Base-by-base conservation (phyloP, 2,329 filamentous ascomycete genomes). In the Coniochaeta sp. region DNA sequence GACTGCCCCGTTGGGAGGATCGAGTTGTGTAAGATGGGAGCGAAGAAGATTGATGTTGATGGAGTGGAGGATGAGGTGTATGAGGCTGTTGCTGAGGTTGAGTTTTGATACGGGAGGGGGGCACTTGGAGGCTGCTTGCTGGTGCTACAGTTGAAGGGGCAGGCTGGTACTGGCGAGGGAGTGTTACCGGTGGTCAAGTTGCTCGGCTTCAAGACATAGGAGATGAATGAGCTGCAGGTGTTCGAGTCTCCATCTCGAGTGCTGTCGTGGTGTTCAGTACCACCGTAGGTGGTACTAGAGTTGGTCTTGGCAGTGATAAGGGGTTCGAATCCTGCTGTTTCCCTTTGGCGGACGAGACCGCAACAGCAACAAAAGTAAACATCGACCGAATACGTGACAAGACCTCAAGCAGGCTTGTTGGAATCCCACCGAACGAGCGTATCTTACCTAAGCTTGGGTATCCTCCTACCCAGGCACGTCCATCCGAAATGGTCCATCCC, bases 21-120 rank as follows among this genome's bases (percentile, higher is more conserved):
- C 35, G 83, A 85, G 48, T 84, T 96, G 32, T 96, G 90, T 64
- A 83, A 82, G 63, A 96, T 96, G 91, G 90, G 91, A 0, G 90
- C 90, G 9, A 87, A 84, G 73, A 83, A 79, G 59, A 71, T 71
- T 16, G 67, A 81, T 26, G 71, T 78, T 7, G 70, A 77, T 69
- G 63, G 64, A 18, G 73, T 76, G 2, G 78, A 76, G 9, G 77
- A 79, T 51, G 73, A 71, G 56, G 75, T 65, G 12, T 83, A 82
- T 54, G 76, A 78, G 56, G 75, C 78, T 8, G 79, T 71, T 57
- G 76, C 71, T 4, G 75, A 79, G 61, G 68, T 78, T 31, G 62
- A 52, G 14, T 61, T 77, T 40, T 72, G 58, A 63, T n/a, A n/a
- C n/a, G n/a, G n/a, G n/a, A n/a, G n/a, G n/a, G n/a, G n/a, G 18